Percentiles rank a stretch among this genome's conserved stretches.
These are phyloP conservation scores for Drosera capensis DNA, from an alignment of 148 eudicot genomes.

Conservation along the genomic window DNA sequence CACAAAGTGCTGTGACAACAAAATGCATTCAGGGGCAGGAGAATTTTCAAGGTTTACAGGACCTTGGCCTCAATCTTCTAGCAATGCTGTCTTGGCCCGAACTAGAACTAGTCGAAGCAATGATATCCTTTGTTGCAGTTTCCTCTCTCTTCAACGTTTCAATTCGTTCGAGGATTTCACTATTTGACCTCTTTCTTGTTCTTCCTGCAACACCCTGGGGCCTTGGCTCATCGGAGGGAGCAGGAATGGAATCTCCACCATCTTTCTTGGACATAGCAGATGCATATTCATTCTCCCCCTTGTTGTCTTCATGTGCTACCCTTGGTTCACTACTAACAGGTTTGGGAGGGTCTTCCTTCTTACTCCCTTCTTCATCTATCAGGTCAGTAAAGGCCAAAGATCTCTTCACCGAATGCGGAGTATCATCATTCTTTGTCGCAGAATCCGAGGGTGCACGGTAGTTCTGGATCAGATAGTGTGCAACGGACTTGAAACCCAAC, in stretches of 20 bases:
- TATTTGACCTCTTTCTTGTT: conserved; percentile 20
- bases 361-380: conserved; percentile 15
- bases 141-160: neutral
- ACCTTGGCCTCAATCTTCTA: conserved; percentile 14
- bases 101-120: neutral
- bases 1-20: no score
- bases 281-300: conserved; percentile 10
- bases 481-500: conserved; percentile 80
- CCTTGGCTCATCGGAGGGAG: conserved; percentile 4
- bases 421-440: conserved; percentile 14
- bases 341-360: conserved; percentile 5
- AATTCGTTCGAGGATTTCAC: neutral
- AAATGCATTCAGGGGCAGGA: neutral
- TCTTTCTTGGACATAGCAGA: conserved; percentile 2
- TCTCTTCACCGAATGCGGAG: conserved; percentile 47
- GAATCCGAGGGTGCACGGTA: conserved; percentile 25
- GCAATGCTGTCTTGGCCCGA: conserved; percentile 10
- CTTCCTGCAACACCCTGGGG: conserved; percentile 25
- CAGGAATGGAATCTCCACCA: no score
- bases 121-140: neutral
- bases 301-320: conserved; percentile 6
- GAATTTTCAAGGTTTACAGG: conserved; percentile 3
- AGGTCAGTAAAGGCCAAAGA: conserved; percentile 37
- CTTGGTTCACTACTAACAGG: conserved; percentile 3
- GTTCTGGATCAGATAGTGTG: conserved; percentile 76